Conservation (phyloP, 306 rosid species). For the Malus sieversii region DNA sequence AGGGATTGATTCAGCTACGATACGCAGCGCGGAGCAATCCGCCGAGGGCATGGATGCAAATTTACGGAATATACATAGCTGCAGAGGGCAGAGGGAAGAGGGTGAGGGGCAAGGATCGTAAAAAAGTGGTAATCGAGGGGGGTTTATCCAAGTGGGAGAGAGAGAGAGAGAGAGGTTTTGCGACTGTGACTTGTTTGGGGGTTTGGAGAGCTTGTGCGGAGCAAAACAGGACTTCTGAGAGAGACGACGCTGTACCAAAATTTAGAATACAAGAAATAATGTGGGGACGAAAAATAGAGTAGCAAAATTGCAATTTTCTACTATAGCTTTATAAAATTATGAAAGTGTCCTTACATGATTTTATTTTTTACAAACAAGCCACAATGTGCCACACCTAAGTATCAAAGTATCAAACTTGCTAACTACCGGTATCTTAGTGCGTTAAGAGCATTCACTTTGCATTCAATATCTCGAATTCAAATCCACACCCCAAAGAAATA, state of each 20-base stretch:
- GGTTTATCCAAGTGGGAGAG: neutral
- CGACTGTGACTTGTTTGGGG: conserved; percentile 18
- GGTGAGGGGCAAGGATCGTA: conserved; percentile 28
- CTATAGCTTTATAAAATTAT: neutral
- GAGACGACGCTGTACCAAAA: conserved; percentile 17
- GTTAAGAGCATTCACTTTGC: no score
- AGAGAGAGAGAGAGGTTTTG: conserved; percentile 21
- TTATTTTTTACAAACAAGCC: neutral
- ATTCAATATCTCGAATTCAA: no score
- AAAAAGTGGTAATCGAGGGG: conserved; percentile 1
- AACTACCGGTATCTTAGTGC: no score
- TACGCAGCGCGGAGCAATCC: conserved; percentile 4
- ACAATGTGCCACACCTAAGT: no score
- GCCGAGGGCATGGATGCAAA: conserved; percentile 15
- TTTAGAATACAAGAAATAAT: neutral
- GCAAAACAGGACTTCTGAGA: conserved; percentile 19
- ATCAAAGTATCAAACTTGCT: no score
- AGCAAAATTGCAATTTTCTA: neutral
- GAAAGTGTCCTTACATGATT: no score
- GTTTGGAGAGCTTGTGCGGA: conserved; percentile 14
- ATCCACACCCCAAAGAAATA: no score
- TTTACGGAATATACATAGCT: conserved; percentile 2
- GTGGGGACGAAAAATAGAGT: neutral
- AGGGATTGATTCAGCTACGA: conserved; percentile 10
- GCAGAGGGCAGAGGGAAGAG: conserved; percentile 10